A percentile compares a stretch with the other conserved stretches of the same genome.
phyloP scores from a whole-genome alignment of 805 yeast species.

The Blastobotrys terrestris region DNA sequence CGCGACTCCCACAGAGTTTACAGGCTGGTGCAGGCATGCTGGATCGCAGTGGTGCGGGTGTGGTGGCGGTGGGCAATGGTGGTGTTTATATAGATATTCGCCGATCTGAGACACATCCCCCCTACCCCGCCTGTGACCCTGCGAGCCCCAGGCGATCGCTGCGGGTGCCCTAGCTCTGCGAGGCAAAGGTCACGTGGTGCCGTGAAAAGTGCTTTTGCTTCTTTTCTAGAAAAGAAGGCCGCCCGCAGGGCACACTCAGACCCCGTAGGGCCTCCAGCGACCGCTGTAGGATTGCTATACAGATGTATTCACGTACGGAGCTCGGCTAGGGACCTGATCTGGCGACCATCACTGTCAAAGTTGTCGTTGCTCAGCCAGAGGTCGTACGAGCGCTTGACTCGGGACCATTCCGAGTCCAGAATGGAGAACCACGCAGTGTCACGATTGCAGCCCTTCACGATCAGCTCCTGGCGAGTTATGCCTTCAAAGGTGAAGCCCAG shows the following conservation, averaged over 20 bases:
- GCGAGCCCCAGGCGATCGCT: too few relatives aligned
- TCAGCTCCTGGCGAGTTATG: constrained; percentile 26
- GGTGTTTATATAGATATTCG: too few relatives aligned
- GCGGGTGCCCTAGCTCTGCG: too few relatives aligned
- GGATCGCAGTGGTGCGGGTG: not conserved
- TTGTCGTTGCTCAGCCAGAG: constrained; percentile 26
- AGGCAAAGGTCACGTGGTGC: too few relatives aligned
- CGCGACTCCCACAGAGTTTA: too few relatives aligned
- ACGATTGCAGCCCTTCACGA: constrained; percentile 27
- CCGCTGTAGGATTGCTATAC: too few relatives aligned
- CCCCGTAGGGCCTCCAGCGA: too few relatives aligned
- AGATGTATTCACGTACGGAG: not conserved
- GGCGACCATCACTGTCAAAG: constrained; percentile 23
- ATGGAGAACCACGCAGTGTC: constrained; percentile 32
- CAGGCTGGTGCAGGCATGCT: not conserved
- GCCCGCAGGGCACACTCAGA: not conserved
- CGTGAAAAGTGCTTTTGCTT: not conserved
- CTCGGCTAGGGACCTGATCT: constrained; percentile 20
- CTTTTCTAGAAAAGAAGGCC: not conserved
- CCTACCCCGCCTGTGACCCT: too few relatives aligned
- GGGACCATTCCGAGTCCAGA: constrained; percentile 30
- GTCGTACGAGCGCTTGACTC: constrained; percentile 21
- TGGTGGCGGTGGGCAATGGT: not conserved
- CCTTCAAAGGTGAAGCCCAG: constrained; percentile 33
- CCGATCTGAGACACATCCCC: not conserved